Percentiles rank a stretch among this genome's conserved stretches.
Evolutionary conservation across 2,329 filamentous ascomycete species (phyloP).

Genomic region (Hymenoscyphus occultus): DNA sequence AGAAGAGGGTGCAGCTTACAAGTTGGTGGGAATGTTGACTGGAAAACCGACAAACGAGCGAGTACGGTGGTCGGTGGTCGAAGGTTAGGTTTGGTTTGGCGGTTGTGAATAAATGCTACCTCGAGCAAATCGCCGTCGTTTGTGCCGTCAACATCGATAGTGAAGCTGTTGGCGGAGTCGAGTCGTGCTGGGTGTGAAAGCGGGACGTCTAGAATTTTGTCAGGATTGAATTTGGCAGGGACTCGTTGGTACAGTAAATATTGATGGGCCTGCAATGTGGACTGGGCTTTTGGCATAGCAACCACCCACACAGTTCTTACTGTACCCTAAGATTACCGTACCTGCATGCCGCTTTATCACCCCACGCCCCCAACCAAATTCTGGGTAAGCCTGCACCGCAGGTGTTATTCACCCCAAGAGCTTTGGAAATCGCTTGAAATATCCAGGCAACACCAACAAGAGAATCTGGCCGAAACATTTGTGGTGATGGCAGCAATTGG

Average conservation of each 20-base stretch:
- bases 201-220: conserved; percentile 2
- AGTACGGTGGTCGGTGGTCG: neutral
- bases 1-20: conserved; percentile 16
- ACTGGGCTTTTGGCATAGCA: conserved; percentile 7
- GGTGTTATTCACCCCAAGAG: neutral
- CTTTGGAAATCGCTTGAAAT: neutral
- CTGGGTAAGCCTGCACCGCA: neutral
- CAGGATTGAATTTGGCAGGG: conserved; percentile 4
- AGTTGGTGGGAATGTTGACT: conserved; percentile 3
- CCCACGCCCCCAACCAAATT: neutral
- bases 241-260: conserved; percentile 2
- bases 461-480: neutral
- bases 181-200: neutral
- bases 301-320: neutral
- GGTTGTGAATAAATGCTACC: conserved; percentile 4
- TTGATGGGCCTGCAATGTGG: neutral
- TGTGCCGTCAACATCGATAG: conserved; percentile 7
- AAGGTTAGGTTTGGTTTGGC: neutral
- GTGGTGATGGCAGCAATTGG: neutral
- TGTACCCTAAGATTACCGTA: neutral
- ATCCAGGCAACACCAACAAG: neutral
- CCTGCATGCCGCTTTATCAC: neutral
- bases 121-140: conserved; percentile 4
- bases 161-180: conserved; percentile 5
- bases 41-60: neutral